These are phyloP conservation scores for Phialemoniopsis sp. DNA, from an alignment of 2,329 filamentous ascomycete species.

Conservation along the genomic window DNA sequence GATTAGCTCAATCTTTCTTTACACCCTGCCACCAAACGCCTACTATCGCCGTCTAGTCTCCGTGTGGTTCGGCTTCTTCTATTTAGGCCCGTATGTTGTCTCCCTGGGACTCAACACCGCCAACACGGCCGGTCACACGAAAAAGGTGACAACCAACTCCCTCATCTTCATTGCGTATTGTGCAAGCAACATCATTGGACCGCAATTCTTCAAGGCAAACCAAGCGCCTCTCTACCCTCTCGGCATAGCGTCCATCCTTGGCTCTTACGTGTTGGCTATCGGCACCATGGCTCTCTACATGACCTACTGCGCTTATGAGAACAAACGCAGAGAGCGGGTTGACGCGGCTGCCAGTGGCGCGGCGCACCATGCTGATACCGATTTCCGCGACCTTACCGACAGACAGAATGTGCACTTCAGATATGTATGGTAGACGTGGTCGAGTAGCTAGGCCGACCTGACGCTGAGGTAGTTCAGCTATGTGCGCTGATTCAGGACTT, in stretches of 20 bases:
- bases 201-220: conserved; percentile 48
- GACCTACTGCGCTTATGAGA: conserved; percentile 44
- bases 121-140: conserved; percentile 7
- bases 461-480: too few species aligned
- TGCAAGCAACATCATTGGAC: conserved; percentile 53
- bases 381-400: conserved; percentile 33
- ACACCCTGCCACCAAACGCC: not conserved
- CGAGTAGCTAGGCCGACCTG: too few species aligned
- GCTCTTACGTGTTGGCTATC: conserved; percentile 36
- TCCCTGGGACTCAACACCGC: too few species aligned
- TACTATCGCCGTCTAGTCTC: too few species aligned
- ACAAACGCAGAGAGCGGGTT: conserved; percentile 27
- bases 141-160: conserved; percentile 5
- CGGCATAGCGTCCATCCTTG: conserved; percentile 51
- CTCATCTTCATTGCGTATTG: conserved; percentile 2
- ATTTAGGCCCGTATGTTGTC: too few species aligned
- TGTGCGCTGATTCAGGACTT: too few species aligned
- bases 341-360: conserved; percentile 7
- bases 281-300: conserved; percentile 38
- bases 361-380: conserved; percentile 17
- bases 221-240: conserved; percentile 49
- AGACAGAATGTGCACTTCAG: conserved; percentile 53
- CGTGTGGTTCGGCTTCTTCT: too few species aligned
- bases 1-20: conserved; percentile 1
- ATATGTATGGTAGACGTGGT: too few species aligned